Evolutionary conservation across 805 yeast genomes (phyloP).

Genomic region (Isabelozyma gotoi): DNA sequence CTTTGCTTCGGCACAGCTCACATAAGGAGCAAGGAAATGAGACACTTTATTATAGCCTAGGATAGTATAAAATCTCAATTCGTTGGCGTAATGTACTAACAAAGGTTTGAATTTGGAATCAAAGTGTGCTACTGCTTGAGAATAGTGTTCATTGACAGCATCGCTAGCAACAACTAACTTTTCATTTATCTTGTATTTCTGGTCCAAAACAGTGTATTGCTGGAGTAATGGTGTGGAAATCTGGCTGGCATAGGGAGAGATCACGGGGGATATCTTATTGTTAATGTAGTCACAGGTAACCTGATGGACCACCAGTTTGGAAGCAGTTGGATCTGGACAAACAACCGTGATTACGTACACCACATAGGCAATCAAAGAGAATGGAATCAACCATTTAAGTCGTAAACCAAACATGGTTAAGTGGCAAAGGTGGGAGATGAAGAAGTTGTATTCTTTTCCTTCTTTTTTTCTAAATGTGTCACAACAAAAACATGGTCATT

Average conservation of each 20-base stretch:
- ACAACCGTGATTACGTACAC: slow-evolving; percentile 5
- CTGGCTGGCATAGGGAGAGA: neutral
- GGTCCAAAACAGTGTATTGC: neutral
- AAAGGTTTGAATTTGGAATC: neutral
- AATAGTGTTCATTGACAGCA: neutral
- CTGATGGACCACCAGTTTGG: neutral
- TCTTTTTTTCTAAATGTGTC: too few relatives aligned
- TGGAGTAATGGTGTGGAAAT: too few relatives aligned
- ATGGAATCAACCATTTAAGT: slow-evolving; percentile 6
- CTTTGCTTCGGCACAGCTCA: neutral
- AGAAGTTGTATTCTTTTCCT: too few relatives aligned
- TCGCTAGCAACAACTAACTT: neutral
- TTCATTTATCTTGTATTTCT: neutral
- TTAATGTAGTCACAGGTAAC: neutral
- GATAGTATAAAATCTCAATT: neutral
- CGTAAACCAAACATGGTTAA: slow-evolving; percentile 1
- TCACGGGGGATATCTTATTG: neutral
- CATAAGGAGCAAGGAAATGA: neutral
- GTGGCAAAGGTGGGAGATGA: neutral
- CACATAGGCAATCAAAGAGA: slow-evolving; percentile 6
- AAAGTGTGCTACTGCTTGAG: neutral
- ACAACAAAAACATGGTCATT: too few relatives aligned
- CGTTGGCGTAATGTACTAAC: neutral
- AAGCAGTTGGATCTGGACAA: slow-evolving; percentile 1
- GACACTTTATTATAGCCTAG: too few relatives aligned